These are phyloP conservation scores for Thymus quinquecostatus DNA, from an alignment of 257 asterid genomes.

Conservation along the genomic window DNA sequence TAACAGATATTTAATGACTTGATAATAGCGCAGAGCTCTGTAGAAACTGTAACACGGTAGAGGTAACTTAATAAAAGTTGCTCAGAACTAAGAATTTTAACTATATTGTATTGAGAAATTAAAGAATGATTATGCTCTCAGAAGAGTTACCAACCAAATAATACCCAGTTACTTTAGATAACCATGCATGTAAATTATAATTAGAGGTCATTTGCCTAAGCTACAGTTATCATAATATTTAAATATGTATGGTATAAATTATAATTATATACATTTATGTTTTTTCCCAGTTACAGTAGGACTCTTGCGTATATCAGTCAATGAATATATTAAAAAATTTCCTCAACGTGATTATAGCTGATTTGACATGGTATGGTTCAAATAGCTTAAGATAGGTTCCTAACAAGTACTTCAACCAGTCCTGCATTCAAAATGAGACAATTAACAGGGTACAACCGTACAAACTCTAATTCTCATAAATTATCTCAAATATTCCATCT, in stretches of 20 bases:
- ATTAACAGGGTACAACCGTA: constrained; percentile 13
- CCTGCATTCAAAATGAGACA: constrained; percentile 22
- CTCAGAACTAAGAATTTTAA: not conserved
- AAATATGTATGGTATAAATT: no score
- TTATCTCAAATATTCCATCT: not conserved
- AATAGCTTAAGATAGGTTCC: constrained; percentile 11
- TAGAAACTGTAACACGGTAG: constrained; percentile 25
- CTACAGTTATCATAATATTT: not conserved
- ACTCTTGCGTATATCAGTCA: no score
- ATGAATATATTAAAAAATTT: no score
- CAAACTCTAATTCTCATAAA: constrained; percentile 10
- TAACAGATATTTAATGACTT: constrained; percentile 25
- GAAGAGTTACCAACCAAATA: constrained; percentile 26
- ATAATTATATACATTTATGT: no score
- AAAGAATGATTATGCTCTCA: constrained; percentile 21
- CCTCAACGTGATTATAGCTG: no score
- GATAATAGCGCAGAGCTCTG: constrained; percentile 4
- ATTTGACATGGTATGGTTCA: constrained; percentile 15
- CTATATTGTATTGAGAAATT: constrained; percentile 21
- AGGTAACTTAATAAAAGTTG: constrained; percentile 23
- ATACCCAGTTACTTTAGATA: constrained; percentile 30
- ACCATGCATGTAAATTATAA: constrained; percentile 8
- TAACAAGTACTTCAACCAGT: not conserved
- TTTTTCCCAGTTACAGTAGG: no score
- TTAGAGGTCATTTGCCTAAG: constrained; percentile 18